Conservation (phyloP, 306 rosid genomes). For the Acacia crassicarpa region DNA sequence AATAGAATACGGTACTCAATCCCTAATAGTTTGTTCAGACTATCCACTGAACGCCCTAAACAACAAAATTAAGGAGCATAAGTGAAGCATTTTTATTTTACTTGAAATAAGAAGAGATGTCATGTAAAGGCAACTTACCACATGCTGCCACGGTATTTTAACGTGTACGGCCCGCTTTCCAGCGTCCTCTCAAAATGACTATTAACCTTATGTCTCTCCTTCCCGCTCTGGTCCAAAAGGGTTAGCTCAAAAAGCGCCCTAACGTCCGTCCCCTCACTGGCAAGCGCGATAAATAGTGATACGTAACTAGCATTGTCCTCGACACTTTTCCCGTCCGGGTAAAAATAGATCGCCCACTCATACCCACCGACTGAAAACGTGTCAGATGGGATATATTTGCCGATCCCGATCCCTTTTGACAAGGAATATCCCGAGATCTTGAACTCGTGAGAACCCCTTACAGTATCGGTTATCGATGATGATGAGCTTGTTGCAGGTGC, state of each 20-base stretch:
- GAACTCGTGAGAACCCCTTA: constrained; percentile 78
- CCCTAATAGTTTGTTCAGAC: not conserved
- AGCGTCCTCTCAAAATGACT: constrained; percentile 86
- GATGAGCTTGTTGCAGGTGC: constrained; percentile 62
- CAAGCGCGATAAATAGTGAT: constrained; percentile 86
- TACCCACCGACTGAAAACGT: constrained; percentile 82
- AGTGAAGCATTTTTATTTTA: not conserved
- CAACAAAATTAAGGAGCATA: not conserved
- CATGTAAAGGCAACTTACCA: constrained; percentile 51
- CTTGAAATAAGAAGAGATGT: not conserved
- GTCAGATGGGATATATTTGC: constrained; percentile 75
- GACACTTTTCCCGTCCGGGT: constrained; percentile 85
- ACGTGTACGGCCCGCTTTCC: constrained; percentile 86
- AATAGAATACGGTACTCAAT: not conserved
- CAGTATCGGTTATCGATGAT: constrained; percentile 68
- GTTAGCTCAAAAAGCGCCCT: constrained; percentile 85
- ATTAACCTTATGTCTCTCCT: constrained; percentile 88
- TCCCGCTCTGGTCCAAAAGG: constrained; percentile 93
- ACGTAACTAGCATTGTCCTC: constrained; percentile 83
- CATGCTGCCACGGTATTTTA: constrained; percentile 94
- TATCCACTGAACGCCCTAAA: not conserved
- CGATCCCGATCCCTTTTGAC: constrained; percentile 78
- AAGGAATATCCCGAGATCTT: constrained; percentile 74
- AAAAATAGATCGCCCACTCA: constrained; percentile 88
- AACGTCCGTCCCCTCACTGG: constrained; percentile 87